These are phyloP conservation scores for Xerocomus spinulosus DNA, from an alignment of 768 basidiomycete species.

Conservation along the genomic window DNA sequence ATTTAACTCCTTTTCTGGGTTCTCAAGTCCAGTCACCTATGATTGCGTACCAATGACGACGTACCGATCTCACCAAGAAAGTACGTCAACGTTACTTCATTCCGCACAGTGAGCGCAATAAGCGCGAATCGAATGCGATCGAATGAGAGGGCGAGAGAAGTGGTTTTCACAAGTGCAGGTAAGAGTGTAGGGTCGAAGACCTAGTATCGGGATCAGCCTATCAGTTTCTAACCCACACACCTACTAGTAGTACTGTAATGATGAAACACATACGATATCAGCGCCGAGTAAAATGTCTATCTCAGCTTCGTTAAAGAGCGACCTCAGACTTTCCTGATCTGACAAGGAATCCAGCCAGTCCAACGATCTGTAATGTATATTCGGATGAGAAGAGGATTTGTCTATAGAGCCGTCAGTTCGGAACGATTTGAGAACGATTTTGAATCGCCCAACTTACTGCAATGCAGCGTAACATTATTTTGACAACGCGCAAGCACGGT, in stretches of 20 bases:
- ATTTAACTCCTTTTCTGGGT: constrained; percentile 20
- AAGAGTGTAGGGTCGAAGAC: constrained; percentile 66
- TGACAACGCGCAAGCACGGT: constrained; percentile 58
- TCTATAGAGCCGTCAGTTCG: constrained; percentile 37
- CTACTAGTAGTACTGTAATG: background rate
- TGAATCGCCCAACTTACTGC: constrained; percentile 48
- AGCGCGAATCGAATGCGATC: constrained; percentile 17
- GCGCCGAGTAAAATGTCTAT: constrained; percentile 67
- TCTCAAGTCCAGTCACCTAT: background rate
- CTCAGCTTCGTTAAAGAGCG: constrained; percentile 37
- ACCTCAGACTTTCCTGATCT: constrained; percentile 12
- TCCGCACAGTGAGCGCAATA: constrained; percentile 49
- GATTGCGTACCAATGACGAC: background rate
- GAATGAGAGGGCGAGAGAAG: constrained; percentile 33
- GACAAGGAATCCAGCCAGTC: constrained; percentile 67
- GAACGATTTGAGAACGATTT: background rate
- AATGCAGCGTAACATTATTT: constrained; percentile 55
- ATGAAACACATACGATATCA: constrained; percentile 48
- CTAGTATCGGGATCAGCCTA: constrained; percentile 31
- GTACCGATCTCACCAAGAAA: constrained; percentile 41
- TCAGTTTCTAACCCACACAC: background rate
- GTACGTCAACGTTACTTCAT: constrained; percentile 43
- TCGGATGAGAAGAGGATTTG: constrained; percentile 45
- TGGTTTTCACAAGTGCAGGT: constrained; percentile 48
- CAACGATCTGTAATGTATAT: constrained; percentile 42